phyloP scores from a whole-genome alignment of 2,329 filamentous ascomycete species.

The Cyphellophora attinorum region DNA sequence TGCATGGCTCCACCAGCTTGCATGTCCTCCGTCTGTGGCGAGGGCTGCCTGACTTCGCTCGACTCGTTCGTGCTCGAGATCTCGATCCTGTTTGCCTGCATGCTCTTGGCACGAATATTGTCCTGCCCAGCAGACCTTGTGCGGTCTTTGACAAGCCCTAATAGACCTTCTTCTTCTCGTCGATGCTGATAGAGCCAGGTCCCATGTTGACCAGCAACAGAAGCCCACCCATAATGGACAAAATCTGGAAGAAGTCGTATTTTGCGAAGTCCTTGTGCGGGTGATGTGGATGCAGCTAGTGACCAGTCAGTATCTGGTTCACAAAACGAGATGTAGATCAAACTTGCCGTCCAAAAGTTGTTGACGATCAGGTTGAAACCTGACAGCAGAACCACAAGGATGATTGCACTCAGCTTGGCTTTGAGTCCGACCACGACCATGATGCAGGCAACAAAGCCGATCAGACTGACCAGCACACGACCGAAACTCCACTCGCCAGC shows the following conservation, averaged over 20 bases:
- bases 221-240: conserved; percentile 92
- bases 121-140: too few species aligned
- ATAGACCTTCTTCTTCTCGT: conserved; percentile 99
- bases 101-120: too few species aligned
- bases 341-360: conserved; percentile 98
- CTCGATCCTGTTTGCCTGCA: too few species aligned
- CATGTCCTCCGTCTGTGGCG: too few species aligned
- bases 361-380: conserved; percentile 96
- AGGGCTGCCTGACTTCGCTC: too few species aligned
- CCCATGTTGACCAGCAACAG: conserved; percentile 97
- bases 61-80: too few species aligned
- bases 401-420: conserved; percentile 95
- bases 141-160: too few species aligned
- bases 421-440: conserved; percentile 99
- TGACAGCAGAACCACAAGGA: conserved; percentile 89
- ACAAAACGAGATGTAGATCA: conserved; percentile 2
- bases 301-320: conserved; percentile 10
- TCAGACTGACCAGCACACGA: conserved; percentile 70
- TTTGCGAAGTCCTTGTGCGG: conserved; percentile 99
- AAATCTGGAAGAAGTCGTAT: conserved; percentile 99
- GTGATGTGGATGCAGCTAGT: conserved; percentile 87
- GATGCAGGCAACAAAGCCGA: conserved; percentile 84
- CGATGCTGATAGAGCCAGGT: conserved; percentile 92
- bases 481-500: conserved; percentile 86
- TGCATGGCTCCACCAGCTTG: too few species aligned